Evolutionary conservation across 345 rosid species (phyloP), one percentile per base, ranked within the genome.

Genomic region (Eutrema heterophyllum): DNA sequence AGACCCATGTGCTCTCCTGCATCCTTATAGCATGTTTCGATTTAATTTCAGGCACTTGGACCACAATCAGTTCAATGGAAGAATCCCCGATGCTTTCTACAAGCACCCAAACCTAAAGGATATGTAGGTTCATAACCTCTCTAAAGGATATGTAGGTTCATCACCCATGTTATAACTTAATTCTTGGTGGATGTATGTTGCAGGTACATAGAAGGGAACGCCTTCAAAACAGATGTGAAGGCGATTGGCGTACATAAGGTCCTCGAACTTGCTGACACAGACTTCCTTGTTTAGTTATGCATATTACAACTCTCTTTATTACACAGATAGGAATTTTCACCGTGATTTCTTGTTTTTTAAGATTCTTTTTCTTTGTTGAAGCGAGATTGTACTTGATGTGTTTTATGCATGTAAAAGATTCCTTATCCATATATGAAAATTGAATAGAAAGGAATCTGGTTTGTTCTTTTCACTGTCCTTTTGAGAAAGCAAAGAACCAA

Each of bases 191-290:
- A 15, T 55, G 61, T 68, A 26, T 68, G 61, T 72, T 57, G 59
- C 79, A 92, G 95, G 95, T 86, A 86, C 81, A 74, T 88, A 16
- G 91, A 90, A 80, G 95, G 98, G 66, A 92, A 87, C 76, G 76
- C 87, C 5, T 90, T 92, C 83, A 75, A 77, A 82, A 75, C 79
- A 27, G 88, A 86, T 13, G 86, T 67, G 29, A 86, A 85, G 68
- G 86, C 91, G 4, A 90, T 87, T 15, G 97, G 98, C 12, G 24
- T 78, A 45, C 91, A 89, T 70, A 81, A 78, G 68, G 86, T 83
- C 66, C 86, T 91, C n/a, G 85, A 93, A 85, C 87, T 86, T 10
- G 73, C 90, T 26, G 89, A 86, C 72, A 38, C 86, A 16, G 97
- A 89, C 36, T 79, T 86, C 65, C 74, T 76, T 67, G 84, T 82